Evolutionary conservation across 306 rosid genomes (phyloP).

Genomic region (Corylus heterophylla): DNA sequence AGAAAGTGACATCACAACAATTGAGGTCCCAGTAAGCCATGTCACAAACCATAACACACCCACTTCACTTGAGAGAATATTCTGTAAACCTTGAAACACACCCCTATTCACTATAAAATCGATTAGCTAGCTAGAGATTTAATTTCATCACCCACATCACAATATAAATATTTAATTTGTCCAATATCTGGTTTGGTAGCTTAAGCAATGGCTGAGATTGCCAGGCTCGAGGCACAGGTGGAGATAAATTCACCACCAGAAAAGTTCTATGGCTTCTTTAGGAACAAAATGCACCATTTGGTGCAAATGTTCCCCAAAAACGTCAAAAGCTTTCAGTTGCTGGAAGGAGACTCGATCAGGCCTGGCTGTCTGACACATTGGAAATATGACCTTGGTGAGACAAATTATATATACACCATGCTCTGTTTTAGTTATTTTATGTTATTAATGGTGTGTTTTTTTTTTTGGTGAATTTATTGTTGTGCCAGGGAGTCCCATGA

Average conservation of each 20-base stretch:
- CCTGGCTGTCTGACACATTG: constrained; percentile 4
- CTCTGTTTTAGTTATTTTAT: background rate
- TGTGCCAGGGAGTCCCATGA: constrained; percentile 8
- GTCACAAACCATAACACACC: background rate
- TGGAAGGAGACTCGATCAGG: constrained; percentile 17
- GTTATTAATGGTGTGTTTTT: background rate
- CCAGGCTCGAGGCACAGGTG: constrained; percentile 23
- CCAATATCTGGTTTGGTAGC: background rate
- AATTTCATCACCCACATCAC: background rate
- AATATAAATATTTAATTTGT: background rate
- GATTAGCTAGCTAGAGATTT: background rate
- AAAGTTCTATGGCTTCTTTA: constrained; percentile 27
- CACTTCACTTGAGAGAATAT: constrained; percentile 8
- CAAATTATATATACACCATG: background rate
- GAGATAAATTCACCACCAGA: constrained; percentile 18
- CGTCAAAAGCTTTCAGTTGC: constrained; percentile 13
- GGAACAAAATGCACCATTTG: constrained; percentile 22
- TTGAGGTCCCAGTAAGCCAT: background rate
- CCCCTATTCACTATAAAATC: background rate
- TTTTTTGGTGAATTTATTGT: background rate
- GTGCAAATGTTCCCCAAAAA: constrained; percentile 23
- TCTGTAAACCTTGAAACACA: background rate
- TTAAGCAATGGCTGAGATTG: constrained; percentile 6
- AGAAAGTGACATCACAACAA: background rate
- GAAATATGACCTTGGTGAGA: constrained; percentile 21